Evolutionary conservation across 768 basidiomycete species (phyloP).

Genomic region (Phylloporus scabripes): DNA sequence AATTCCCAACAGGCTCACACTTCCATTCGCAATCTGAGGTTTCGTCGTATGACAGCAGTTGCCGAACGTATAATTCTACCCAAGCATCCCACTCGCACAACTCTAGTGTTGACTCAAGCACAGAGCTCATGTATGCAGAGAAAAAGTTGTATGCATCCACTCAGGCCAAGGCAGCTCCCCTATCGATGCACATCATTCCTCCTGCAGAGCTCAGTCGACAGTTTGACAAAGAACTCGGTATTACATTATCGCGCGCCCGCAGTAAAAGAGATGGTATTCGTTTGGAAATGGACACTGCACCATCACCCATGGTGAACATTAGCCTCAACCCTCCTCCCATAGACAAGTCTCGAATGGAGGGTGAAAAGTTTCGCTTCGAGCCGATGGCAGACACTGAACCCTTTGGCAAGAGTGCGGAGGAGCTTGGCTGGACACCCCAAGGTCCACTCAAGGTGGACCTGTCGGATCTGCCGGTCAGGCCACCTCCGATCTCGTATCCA

Average conservation of each 20-base stretch:
- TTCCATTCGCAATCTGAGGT: background rate
- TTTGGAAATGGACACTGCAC: background rate
- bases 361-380: no score
- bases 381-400: no score
- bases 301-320: constrained; percentile 1
- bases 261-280: background rate
- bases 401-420: background rate
- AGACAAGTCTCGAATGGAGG: background rate
- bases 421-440: constrained; percentile 3
- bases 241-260: constrained; percentile 8
- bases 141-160: constrained; percentile 4
- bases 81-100: constrained; percentile 7
- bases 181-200: constrained; percentile 1
- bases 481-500: background rate
- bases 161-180: background rate
- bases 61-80: background rate
- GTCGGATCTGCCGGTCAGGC: background rate
- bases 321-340: constrained; percentile 2
- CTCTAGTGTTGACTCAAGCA: constrained; percentile 17
- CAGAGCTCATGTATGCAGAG: constrained; percentile 9
- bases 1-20: constrained; percentile 14
- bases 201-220: constrained; percentile 12
- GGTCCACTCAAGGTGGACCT: constrained; percentile 3
- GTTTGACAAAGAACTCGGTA: background rate
- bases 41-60: constrained; percentile 1